Evolutionary conservation across 129 eudicot genomes (phyloP).

Genomic region (carrot (Daucus carota)): DNA sequence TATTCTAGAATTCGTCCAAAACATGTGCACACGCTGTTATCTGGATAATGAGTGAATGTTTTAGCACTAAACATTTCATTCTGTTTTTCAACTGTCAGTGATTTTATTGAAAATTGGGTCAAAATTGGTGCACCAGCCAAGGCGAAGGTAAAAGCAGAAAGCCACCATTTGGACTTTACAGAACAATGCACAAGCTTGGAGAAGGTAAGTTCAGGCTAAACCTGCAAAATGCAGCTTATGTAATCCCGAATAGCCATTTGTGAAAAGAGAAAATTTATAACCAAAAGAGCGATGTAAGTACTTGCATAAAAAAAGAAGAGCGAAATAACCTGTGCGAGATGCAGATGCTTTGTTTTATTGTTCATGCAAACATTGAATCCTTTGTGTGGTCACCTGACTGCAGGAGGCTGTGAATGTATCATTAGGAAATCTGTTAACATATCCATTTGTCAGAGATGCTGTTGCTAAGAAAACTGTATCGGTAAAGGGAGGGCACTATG

Average conservation of each 20-base stretch:
- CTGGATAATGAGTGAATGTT: neutral
- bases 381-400: constrained; percentile 3
- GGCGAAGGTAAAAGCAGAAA: constrained; percentile 59
- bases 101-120: constrained; percentile 94
- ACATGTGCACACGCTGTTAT: neutral
- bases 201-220: constrained; percentile 43
- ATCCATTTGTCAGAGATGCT: constrained; percentile 80
- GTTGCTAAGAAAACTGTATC: constrained; percentile 47
- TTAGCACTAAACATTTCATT: neutral
- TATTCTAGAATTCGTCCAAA: neutral
- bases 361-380: constrained; percentile 4
- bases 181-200: constrained; percentile 71
- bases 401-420: constrained; percentile 98
- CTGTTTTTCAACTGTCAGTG: constrained; percentile 26
- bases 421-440: constrained; percentile 69
- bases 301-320: neutral
- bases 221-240: neutral
- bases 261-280: neutral
- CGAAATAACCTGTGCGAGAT: neutral
- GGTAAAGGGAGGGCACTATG: constrained; percentile 83
- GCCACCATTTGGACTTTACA: constrained; percentile 24
- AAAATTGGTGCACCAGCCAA: constrained; percentile 70
- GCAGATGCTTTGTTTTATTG: neutral
- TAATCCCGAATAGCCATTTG: neutral
- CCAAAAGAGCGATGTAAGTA: neutral